Conservation (phyloP, 371 early-diverging fungal species). For the Mortierella polycephala region DNA sequence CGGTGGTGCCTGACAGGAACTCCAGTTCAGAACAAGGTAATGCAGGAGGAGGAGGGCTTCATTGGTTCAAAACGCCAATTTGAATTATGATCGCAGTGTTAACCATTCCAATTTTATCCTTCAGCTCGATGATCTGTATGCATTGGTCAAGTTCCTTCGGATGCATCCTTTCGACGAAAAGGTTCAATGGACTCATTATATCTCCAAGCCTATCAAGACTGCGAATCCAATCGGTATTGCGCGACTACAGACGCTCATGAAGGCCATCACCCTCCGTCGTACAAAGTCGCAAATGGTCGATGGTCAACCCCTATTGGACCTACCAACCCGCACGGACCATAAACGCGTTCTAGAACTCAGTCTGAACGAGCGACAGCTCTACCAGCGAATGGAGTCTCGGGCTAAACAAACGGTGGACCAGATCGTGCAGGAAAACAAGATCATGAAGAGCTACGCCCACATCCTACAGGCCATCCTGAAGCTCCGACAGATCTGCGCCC, state of each 20-base stretch:
- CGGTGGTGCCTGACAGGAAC: conserved; percentile 87
- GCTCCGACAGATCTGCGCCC: conserved; percentile 65
- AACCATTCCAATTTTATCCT: neutral
- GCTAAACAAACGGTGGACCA: conserved; percentile 55
- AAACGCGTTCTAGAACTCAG: conserved; percentile 59
- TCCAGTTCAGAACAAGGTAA: conserved; percentile 77
- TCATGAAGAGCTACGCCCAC: conserved; percentile 68
- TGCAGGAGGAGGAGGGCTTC: neutral
- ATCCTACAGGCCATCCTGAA: conserved; percentile 66
- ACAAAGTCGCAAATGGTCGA: conserved; percentile 68
- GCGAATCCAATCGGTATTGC: conserved; percentile 58
- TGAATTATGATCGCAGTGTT: neutral
- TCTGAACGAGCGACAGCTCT: conserved; percentile 62
- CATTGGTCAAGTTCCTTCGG: conserved; percentile 79
- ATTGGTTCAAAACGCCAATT: neutral
- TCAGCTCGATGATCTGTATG: conserved; percentile 72
- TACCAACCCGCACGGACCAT: conserved; percentile 63
- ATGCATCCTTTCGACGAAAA: conserved; percentile 66
- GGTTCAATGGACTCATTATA: conserved; percentile 59
- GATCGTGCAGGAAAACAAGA: conserved; percentile 56
- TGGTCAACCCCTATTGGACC: conserved; percentile 66
- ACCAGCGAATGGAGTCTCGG: conserved; percentile 58
- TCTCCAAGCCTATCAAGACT: conserved; percentile 62
- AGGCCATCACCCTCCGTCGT: conserved; percentile 69
- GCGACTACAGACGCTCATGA: conserved; percentile 73